A percentile compares a stretch with the other conserved stretches of the same genome.
Conservation (phyloP, 2,329 filamentous ascomycete species). For the Decorospora gaudefroyi region DNA sequence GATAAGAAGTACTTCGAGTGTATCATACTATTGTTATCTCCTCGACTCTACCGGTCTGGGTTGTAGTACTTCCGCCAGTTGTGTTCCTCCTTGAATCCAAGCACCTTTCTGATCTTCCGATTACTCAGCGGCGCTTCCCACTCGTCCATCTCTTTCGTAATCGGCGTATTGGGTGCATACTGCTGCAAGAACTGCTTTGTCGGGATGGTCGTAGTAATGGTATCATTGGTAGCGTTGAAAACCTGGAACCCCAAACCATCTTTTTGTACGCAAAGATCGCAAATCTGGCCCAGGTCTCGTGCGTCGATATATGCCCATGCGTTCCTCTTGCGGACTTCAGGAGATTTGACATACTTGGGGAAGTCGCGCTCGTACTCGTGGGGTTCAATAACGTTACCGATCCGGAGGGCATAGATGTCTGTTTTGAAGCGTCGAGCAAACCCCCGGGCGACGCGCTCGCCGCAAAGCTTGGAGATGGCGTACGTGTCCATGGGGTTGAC, state of each 20-base stretch:
- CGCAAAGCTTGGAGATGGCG: slow-evolving; percentile 63
- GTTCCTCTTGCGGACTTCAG: slow-evolving; percentile 59
- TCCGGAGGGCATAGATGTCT: slow-evolving; percentile 65
- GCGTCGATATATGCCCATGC: slow-evolving; percentile 68
- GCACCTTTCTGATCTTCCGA: slow-evolving; percentile 61
- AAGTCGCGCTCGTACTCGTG: slow-evolving; percentile 64
- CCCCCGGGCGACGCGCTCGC: slow-evolving; percentile 61
- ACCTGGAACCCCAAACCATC: slow-evolving; percentile 64
- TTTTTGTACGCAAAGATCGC: slow-evolving; percentile 58
- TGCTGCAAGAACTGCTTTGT: slow-evolving; percentile 59
- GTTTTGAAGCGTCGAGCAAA: slow-evolving; percentile 60
- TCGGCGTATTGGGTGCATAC: slow-evolving; percentile 54
- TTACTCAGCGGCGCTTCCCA: slow-evolving; percentile 66
- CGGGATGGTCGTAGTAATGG: slow-evolving; percentile 59
- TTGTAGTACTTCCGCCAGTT: slow-evolving; percentile 60
- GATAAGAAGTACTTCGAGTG: too few species aligned
- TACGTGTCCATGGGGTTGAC: slow-evolving; percentile 66
- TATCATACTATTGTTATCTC: too few species aligned
- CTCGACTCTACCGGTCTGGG: slow-evolving; percentile 23
- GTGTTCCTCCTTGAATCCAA: slow-evolving; percentile 64
- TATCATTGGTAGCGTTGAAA: slow-evolving; percentile 68
- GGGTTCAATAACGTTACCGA: slow-evolving; percentile 65
- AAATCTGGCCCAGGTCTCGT: slow-evolving; percentile 65
- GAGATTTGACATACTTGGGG: slow-evolving; percentile 56
- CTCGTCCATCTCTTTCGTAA: slow-evolving; percentile 61